These are phyloP conservation scores for Mucor sp. DNA, from an alignment of 371 early-diverging fungal species.

Conservation along the genomic window DNA sequence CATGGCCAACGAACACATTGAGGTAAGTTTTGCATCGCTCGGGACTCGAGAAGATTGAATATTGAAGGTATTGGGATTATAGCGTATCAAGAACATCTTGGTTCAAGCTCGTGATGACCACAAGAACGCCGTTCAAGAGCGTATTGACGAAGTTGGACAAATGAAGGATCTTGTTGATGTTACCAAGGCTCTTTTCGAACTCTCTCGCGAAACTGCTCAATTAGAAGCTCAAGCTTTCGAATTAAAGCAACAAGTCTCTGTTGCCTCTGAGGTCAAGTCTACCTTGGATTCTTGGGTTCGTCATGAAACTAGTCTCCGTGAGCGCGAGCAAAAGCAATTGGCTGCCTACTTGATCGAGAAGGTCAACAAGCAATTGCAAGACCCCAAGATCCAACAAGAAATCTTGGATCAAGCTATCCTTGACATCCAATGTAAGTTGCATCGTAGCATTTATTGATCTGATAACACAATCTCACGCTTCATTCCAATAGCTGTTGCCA, in stretches of 20 bases:
- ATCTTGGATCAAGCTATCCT: constrained; percentile 57
- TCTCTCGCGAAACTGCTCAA: constrained; percentile 91
- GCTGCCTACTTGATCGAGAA: constrained; percentile 84
- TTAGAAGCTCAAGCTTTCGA: constrained; percentile 92
- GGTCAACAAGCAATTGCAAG: constrained; percentile 78
- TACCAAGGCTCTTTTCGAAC: constrained; percentile 90
- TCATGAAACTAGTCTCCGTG: constrained; percentile 91
- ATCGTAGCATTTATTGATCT: not conserved
- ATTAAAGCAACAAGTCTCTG: constrained; percentile 89
- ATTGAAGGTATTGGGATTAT: not conserved
- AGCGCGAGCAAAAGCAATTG: constrained; percentile 90
- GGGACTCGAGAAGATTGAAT: not conserved
- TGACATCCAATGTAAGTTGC: constrained; percentile 58
- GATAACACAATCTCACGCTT: not conserved
- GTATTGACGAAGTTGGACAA: constrained; percentile 88
- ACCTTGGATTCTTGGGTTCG: constrained; percentile 96
- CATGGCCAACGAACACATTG: constrained; percentile 84
- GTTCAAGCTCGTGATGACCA: constrained; percentile 88
- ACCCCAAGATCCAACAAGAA: constrained; percentile 75
- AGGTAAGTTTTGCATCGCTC: constrained; percentile 35
- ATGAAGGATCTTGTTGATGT: constrained; percentile 92
- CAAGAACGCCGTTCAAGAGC: constrained; percentile 84
- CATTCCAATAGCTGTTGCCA: constrained; percentile 24
- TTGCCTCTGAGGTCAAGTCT: constrained; percentile 82
- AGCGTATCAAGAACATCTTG: constrained; percentile 80